phyloP scores from a whole-genome alignment of 805 yeast genomes.

The Myxozyma geophila region DNA sequence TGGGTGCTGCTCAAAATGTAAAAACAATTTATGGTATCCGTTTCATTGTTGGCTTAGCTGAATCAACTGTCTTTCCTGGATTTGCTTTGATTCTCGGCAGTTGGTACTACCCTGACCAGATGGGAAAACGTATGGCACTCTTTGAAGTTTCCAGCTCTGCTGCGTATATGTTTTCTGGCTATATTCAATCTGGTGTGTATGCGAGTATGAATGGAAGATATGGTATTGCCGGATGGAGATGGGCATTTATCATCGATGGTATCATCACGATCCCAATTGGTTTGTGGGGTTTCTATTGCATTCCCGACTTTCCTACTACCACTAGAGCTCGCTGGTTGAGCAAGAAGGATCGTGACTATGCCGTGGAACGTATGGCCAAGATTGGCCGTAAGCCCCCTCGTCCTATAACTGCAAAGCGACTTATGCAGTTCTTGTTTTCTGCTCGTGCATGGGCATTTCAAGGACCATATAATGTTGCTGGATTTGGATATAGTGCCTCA shows the following conservation, averaged over 20 bases:
- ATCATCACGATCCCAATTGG: slow-evolving; percentile 55
- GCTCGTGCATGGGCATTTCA: slow-evolving; percentile 18
- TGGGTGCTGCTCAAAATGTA: slow-evolving; percentile 52
- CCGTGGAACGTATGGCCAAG: slow-evolving; percentile 25
- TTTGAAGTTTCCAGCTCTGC: slow-evolving; percentile 66
- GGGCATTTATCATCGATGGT: slow-evolving; percentile 73
- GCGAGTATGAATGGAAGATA: slow-evolving; percentile 53
- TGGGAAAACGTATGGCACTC: slow-evolving; percentile 62
- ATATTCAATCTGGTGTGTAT: slow-evolving; percentile 63
- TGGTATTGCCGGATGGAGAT: slow-evolving; percentile 71
- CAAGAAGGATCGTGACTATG: slow-evolving; percentile 18
- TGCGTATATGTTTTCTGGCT: slow-evolving; percentile 66
- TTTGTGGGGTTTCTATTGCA: slow-evolving; percentile 41
- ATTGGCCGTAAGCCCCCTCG: slow-evolving; percentile 30
- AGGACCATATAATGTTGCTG: slow-evolving; percentile 23
- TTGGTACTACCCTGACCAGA: slow-evolving; percentile 61
- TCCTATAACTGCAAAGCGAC: slow-evolving; percentile 12
- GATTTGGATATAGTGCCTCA: slow-evolving; percentile 19
- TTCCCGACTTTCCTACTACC: slow-evolving; percentile 32
- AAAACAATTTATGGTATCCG: slow-evolving; percentile 59
- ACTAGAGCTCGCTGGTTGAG: slow-evolving; percentile 26
- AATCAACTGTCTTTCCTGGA: slow-evolving; percentile 55
- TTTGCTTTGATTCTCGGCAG: slow-evolving; percentile 64
- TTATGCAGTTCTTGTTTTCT: slow-evolving; percentile 19
- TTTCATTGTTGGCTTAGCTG: slow-evolving; percentile 70